Conservation (phyloP, 768 basidiomycete species). For the Russula abietina region DNA sequence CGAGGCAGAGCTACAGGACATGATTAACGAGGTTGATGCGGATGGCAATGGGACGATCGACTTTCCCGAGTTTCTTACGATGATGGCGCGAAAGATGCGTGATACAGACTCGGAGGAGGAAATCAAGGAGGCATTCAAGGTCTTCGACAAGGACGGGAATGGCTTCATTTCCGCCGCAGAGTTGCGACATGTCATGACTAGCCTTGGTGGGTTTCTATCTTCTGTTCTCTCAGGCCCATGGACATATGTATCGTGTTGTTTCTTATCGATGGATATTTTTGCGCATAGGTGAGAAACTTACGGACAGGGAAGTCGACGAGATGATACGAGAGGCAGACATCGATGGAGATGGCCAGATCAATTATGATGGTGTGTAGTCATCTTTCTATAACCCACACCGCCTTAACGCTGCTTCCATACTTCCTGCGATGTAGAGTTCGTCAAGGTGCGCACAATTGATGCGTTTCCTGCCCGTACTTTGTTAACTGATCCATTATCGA, state of each 20-base stretch:
- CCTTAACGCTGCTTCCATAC: conserved; percentile 10
- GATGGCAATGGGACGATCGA: conserved; percentile 88
- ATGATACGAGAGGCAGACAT: conserved; percentile 97
- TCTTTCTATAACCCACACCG: neutral
- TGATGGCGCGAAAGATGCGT: conserved; percentile 86
- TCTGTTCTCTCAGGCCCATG: too few relatives aligned
- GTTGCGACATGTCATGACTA: conserved; percentile 87
- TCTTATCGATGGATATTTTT: neutral
- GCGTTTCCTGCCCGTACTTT: conserved; percentile 8
- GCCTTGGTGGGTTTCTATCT: conserved; percentile 51
- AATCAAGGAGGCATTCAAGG: conserved; percentile 94
- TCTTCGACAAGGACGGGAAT: conserved; percentile 94
- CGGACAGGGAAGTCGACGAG: conserved; percentile 85
- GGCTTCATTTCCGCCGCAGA: conserved; percentile 85
- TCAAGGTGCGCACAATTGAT: conserved; percentile 44
- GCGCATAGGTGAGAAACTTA: conserved; percentile 70
- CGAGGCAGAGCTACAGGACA: conserved; percentile 85
- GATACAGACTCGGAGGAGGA: conserved; percentile 92
- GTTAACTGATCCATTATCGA: conserved; percentile 16
- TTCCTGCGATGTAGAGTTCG: conserved; percentile 51
- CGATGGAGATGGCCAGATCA: conserved; percentile 91
- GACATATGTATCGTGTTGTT: neutral
- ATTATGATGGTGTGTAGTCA: conserved; percentile 60
- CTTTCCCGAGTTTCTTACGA: conserved; percentile 70
- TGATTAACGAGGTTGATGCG: conserved; percentile 93